Base-by-base conservation (phyloP, 2,329 filamentous ascomycete species). In the Coleophoma cylindrospora region DNA sequence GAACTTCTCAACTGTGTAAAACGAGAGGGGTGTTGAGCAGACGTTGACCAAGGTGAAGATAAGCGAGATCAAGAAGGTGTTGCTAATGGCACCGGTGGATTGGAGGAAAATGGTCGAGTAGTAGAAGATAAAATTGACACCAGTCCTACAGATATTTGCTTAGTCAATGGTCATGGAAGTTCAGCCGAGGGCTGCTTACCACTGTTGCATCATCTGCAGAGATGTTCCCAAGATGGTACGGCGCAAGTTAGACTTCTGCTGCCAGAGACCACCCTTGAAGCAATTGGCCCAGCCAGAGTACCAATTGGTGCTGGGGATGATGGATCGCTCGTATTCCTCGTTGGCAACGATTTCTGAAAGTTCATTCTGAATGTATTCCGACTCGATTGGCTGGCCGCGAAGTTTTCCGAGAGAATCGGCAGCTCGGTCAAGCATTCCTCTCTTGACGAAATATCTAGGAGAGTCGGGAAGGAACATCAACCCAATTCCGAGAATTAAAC, bases 31-130 rank as follows among this genome's bases (percentile, higher is more conserved):
- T 1, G 90, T 95, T 22, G 88, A 92, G 70, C 71, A 77, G 53
- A 94, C 88, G 72, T 95, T 95, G 74, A 95, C 87, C 74, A 84
- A 87, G 73, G 88, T 87, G 74, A 89, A 91, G 75, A 94, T 88
- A 70, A 92, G 92, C 91, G 73, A 92, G 86, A 76, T 89, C 86
- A 91, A 64, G 54, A 87, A 66, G 83, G 72, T 87, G 82, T 71
- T 87, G 80, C 84, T 57, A 83, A 86, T 43, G 85, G 84, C 34
- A 84, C 47, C 40, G 81, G 94, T 91, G 52, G 86, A 83, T 70
- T 86, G 72, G 71, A 95, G 87, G 82, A 95, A 94, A 52, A 86
- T 81, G 38, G 87, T 89, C 36, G 86, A 88, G 74, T 84, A 88
- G 74, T 88, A 87, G 75, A 90, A 91, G 75, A 92, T 87, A 70